phyloP scores from a whole-genome alignment of 73 alveolate genomes.

The Paramecium bursaria region DNA sequence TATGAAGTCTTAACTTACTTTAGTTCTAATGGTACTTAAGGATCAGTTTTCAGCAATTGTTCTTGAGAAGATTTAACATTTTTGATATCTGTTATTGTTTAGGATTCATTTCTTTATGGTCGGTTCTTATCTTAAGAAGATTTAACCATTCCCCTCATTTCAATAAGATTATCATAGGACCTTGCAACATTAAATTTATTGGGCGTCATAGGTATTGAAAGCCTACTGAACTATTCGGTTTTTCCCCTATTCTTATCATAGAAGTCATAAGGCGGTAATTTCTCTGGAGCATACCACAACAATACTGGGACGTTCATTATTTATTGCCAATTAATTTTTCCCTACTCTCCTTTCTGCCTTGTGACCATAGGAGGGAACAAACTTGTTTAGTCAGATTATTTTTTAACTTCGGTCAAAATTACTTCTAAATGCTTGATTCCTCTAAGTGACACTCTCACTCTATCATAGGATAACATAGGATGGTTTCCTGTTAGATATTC shows the following conservation, averaged over 20 bases:
- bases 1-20: too few relatives aligned
- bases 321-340: constrained; percentile 44
- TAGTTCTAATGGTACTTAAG: too few relatives aligned
- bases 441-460: constrained; percentile 86
- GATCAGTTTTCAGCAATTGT: too few relatives aligned
- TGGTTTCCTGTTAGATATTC: constrained; percentile 90
- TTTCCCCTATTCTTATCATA: neutral
- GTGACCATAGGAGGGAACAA: constrained; percentile 62
- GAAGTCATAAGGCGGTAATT: constrained; percentile 12
- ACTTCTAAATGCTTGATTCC: constrained; percentile 74
- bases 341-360: constrained; percentile 30
- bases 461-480: constrained; percentile 85
- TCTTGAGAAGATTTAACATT: too few relatives aligned
- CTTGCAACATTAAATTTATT: too few relatives aligned
- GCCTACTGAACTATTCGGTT: too few relatives aligned
- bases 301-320: constrained; percentile 62
- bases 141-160: too few relatives aligned
- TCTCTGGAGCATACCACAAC: constrained; percentile 64
- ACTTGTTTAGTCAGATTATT: constrained; percentile 37
- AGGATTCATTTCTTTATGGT: too few relatives aligned
- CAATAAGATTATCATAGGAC: too few relatives aligned
- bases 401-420: constrained; percentile 61
- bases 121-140: too few relatives aligned
- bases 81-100: too few relatives aligned
- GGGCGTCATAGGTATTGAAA: too few relatives aligned